A percentile compares a stretch with the other conserved stretches of the same genome.
Conservation (phyloP, 495 filamentous ascomycete species). For the Niebla homalea region DNA sequence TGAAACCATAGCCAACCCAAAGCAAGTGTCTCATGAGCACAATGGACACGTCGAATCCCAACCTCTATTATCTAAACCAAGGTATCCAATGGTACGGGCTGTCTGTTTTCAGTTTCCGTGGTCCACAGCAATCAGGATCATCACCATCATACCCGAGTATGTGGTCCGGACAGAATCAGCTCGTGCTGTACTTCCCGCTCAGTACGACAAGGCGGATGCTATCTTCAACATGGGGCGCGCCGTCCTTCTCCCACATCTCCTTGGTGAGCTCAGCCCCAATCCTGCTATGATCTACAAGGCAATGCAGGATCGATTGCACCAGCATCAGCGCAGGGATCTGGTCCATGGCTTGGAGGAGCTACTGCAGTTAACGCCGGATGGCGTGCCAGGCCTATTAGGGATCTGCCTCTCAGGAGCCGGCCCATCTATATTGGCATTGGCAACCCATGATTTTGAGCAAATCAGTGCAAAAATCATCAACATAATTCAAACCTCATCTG, state of each 20-base stretch:
- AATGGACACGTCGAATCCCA: slow-evolving; percentile 84
- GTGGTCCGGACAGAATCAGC: slow-evolving; percentile 83
- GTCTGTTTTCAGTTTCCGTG: slow-evolving; percentile 87
- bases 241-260: slow-evolving; percentile 70
- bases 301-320: slow-evolving; percentile 97
- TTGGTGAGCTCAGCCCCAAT: slow-evolving; percentile 81
- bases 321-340: slow-evolving; percentile 77
- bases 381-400: slow-evolving; percentile 76
- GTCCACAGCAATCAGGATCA: slow-evolving; percentile 85
- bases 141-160: slow-evolving; percentile 89
- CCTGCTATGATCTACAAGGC: slow-evolving; percentile 84
- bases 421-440: slow-evolving; percentile 83
- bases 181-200: slow-evolving; percentile 61
- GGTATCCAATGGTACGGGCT: slow-evolving; percentile 61
- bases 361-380: slow-evolving; percentile 66
- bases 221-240: slow-evolving; percentile 91
- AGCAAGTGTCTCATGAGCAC: slow-evolving; percentile 67
- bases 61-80: slow-evolving; percentile 64
- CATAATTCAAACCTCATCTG: slow-evolving; percentile 10
- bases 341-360: slow-evolving; percentile 88
- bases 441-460: slow-evolving; percentile 68
- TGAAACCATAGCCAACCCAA: slow-evolving; percentile 73
- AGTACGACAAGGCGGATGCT: slow-evolving; percentile 66
- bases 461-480: slow-evolving; percentile 65
- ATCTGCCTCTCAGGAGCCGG: slow-evolving; percentile 56